phyloP scores from a whole-genome alignment of 2,329 filamentous ascomycete species.

The Epichloe sibirici region DNA sequence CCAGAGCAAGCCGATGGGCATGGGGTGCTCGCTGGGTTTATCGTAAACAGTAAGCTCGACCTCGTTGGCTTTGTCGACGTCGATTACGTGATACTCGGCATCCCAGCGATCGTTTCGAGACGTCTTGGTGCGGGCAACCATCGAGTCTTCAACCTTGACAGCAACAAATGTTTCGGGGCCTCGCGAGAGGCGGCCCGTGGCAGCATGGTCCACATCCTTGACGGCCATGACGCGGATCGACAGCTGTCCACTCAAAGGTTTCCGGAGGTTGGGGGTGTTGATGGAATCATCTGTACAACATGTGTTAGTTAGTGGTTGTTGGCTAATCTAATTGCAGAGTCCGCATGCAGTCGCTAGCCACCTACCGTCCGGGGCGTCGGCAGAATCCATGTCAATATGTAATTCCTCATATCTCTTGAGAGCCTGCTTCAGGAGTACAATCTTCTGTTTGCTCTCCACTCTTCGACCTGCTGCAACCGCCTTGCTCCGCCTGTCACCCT shows the following conservation, averaged over 20 bases:
- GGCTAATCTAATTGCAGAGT: neutral
- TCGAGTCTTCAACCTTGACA: slow-evolving; percentile 90
- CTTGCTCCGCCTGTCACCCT: slow-evolving; percentile 91
- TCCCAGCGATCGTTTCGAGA: slow-evolving; percentile 85
- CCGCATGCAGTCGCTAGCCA: slow-evolving; percentile 11
- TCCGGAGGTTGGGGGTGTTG: slow-evolving; percentile 86
- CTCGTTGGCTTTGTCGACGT: slow-evolving; percentile 97
- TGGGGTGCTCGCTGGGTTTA: slow-evolving; percentile 78
- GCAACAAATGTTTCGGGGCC: slow-evolving; percentile 92
- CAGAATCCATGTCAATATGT: slow-evolving; percentile 79
- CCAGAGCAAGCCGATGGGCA: slow-evolving; percentile 93
- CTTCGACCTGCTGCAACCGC: slow-evolving; percentile 80
- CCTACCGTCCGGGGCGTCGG: slow-evolving; percentile 71
- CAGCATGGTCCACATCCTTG: slow-evolving; percentile 87
- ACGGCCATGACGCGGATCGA: slow-evolving; percentile 78
- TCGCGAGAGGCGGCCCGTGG: slow-evolving; percentile 70
- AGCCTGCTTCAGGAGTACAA: slow-evolving; percentile 87
- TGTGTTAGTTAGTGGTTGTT: neutral
- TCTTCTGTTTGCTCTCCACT: slow-evolving; percentile 96
- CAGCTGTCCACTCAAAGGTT: slow-evolving; percentile 86
- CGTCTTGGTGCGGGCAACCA: slow-evolving; percentile 76
- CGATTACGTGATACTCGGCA: slow-evolving; percentile 79
- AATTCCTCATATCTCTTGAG: slow-evolving; percentile 95
- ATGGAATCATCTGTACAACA: slow-evolving; percentile 71
- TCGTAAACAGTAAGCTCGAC: slow-evolving; percentile 97